Evolutionary conservation across 2,329 filamentous ascomycete species (phyloP), one percentile per base, ranked within the genome.

Genomic region (Pseudogymnoascus sp.): DNA sequence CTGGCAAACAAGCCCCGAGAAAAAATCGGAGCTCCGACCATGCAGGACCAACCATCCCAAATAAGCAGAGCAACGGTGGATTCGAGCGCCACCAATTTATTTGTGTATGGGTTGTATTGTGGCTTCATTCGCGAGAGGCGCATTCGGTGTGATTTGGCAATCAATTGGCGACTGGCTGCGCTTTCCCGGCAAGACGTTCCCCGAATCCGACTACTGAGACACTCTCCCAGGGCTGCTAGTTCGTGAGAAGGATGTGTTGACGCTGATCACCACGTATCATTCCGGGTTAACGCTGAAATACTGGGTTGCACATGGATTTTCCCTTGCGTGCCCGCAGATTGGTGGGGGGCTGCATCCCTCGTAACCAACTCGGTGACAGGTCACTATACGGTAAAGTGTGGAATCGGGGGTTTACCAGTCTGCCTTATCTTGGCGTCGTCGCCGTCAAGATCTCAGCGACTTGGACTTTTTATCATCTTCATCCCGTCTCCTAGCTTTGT

Each of bases 401-500:
- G 47, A 4, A 20, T 18, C 25, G 11, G 47, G 47, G 43, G 41
- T 12, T 8, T 16, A 16, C 43, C 25, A 32, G n/a, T 7, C n/a
- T 32, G n/a, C 28, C 25, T 54, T 54, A 54, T 54, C 28, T 34
- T 28, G 47, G 16, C 28, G 16, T 5, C 16, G 11, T 34, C 47
- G 47, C 28, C 47, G 47, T 54, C 6, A 11, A 54, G 28, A 20
- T 54, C 25, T 54, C n/a, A 34, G 7, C 9, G 16, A 11, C 16
- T 25, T 34, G 47, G 28, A 54, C 25, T 20, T 54, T 54, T 54
- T 54, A 54, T 54, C 28, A 54, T 59, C 37, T 39, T 28, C 37
- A 39, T 41, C 7, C 57, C 28, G n/a, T 30, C 37, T 41, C n/a
- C 34, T 59, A 20, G n/a, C 30, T 14, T 39, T 37, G 37, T 61